Percentiles rank a stretch among this genome's conserved stretches.
Conservation (phyloP, 2,329 filamentous ascomycete genomes). For the Biscogniauxia mediterranea region DNA sequence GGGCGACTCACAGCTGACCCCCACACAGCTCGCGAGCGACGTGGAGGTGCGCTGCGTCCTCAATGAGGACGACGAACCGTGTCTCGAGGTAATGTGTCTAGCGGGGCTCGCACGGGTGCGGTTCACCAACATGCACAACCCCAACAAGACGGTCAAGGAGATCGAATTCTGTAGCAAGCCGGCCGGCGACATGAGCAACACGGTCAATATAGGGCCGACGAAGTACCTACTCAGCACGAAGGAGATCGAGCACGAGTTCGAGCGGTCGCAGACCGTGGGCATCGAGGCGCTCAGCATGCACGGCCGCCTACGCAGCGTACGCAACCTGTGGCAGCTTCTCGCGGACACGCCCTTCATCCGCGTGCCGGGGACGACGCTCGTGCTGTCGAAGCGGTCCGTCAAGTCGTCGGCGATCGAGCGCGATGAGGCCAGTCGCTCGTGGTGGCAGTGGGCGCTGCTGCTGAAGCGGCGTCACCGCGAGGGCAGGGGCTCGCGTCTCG, state of each 20-base stretch:
- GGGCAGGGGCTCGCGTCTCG: slow-evolving; percentile 30
- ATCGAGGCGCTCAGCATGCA: slow-evolving; percentile 40
- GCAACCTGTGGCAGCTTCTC: slow-evolving; percentile 37
- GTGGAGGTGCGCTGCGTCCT: slow-evolving; percentile 10
- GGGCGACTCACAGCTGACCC: slow-evolving; percentile 46
- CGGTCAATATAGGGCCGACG: slow-evolving; percentile 9
- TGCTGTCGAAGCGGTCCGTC: slow-evolving; percentile 39
- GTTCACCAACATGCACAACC: slow-evolving; percentile 26
- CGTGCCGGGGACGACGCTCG: slow-evolving; percentile 38
- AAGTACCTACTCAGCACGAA: slow-evolving; percentile 21
- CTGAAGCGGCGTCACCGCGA: slow-evolving; percentile 26
- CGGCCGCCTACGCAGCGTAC: slow-evolving; percentile 33
- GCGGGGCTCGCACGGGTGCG: slow-evolving; percentile 30
- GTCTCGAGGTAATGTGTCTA: slow-evolving; percentile 20
- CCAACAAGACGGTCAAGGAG: slow-evolving; percentile 18
- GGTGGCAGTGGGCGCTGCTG: slow-evolving; percentile 34
- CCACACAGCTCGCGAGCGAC: slow-evolving; percentile 2
- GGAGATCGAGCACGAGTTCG: slow-evolving; percentile 34
- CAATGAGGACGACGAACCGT: slow-evolving; percentile 21
- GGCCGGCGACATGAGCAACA: background rate
- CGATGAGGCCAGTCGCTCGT: background rate
- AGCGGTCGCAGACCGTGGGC: slow-evolving; percentile 28
- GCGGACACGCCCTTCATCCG: slow-evolving; percentile 31
- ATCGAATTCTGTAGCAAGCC: slow-evolving; percentile 16
- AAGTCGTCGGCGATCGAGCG: slow-evolving; percentile 17